phyloP scores from a whole-genome alignment of 1,284 basidiomycete species.

The Ustilago trichophora region DNA sequence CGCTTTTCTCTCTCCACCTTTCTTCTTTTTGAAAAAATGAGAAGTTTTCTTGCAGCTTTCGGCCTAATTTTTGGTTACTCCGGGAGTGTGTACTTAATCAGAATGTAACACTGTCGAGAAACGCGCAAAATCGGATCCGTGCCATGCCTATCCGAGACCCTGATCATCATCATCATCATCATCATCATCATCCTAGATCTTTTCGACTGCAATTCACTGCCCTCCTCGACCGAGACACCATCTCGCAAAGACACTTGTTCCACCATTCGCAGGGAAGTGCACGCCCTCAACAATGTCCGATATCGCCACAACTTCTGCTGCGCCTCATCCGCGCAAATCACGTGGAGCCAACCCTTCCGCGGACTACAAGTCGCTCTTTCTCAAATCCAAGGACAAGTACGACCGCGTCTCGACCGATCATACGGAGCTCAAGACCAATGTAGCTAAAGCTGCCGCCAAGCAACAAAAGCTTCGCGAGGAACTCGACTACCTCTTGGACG shows the following conservation, averaged over 20 bases:
- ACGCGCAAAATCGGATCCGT: conserved; percentile 17
- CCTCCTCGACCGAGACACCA: no score
- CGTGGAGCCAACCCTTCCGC: conserved; percentile 45
- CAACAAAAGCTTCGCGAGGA: conserved; percentile 46
- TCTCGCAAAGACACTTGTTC: no score
- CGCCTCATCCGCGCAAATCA: conserved; percentile 11
- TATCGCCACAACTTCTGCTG: conserved; percentile 5
- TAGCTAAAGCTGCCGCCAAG: conserved; percentile 34
- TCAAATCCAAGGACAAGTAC: conserved; percentile 53
- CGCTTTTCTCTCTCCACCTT: conserved; percentile 10
- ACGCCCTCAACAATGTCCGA: conserved; percentile 23
- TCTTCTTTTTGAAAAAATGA: conserved; percentile 1
- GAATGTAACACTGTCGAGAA: conserved; percentile 12
- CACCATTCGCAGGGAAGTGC: no score
- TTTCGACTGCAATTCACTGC: no score
- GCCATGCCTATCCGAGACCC: conserved; percentile 2
- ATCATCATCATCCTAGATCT: background rate
- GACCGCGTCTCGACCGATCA: conserved; percentile 47
- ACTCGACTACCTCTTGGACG: conserved; percentile 45
- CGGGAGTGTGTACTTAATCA: background rate
- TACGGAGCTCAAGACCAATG: conserved; percentile 31
- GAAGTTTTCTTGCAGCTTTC: background rate
- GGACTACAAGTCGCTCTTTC: conserved; percentile 49
- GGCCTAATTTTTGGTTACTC: background rate
- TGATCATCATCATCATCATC: conserved; percentile 8